These are phyloP conservation scores for Salix dunnii DNA, from an alignment of 345 rosid species.

Conservation along the genomic window DNA sequence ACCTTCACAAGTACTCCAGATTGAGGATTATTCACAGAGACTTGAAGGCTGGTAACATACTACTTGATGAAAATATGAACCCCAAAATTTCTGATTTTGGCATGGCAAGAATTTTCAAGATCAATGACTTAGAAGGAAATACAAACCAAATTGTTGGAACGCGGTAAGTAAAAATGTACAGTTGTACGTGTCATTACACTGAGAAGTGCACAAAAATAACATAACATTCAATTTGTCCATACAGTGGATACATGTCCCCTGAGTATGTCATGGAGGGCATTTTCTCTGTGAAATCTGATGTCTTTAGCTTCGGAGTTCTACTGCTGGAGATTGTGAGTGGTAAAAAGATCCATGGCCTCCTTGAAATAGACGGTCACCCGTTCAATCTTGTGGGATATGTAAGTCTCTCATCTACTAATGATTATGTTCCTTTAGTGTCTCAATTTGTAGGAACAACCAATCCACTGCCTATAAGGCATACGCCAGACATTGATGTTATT, in stretches of 20 bases:
- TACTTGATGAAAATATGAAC: slow-evolving; percentile 14
- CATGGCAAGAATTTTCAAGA: slow-evolving; percentile 15
- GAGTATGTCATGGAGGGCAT: slow-evolving; percentile 17
- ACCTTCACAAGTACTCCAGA: slow-evolving; percentile 17
- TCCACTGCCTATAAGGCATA: too few species aligned
- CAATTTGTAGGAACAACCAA: too few species aligned
- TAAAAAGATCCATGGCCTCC: background rate
- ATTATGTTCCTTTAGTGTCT: too few species aligned
- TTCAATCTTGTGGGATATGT: slow-evolving; percentile 15
- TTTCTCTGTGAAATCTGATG: slow-evolving; percentile 24
- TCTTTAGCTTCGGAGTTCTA: slow-evolving; percentile 22
- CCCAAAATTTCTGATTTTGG: slow-evolving; percentile 30
- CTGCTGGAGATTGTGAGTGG: slow-evolving; percentile 19
- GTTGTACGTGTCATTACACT: too few species aligned
- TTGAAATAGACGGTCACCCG: background rate
- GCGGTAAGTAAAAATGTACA: background rate
- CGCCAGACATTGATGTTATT: too few species aligned
- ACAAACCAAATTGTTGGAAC: slow-evolving; percentile 7
- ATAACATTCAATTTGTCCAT: background rate
- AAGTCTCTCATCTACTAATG: too few species aligned
- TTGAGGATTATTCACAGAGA: slow-evolving; percentile 13
- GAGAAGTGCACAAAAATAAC: too few species aligned
- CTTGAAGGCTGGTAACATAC: slow-evolving; percentile 20
- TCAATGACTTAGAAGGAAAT: background rate
- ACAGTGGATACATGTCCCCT: slow-evolving; percentile 20